Percentiles rank a stretch among this genome's conserved stretches.
Conservation (phyloP, 371 early-diverging fungal genomes). For the Circinella minor region DNA sequence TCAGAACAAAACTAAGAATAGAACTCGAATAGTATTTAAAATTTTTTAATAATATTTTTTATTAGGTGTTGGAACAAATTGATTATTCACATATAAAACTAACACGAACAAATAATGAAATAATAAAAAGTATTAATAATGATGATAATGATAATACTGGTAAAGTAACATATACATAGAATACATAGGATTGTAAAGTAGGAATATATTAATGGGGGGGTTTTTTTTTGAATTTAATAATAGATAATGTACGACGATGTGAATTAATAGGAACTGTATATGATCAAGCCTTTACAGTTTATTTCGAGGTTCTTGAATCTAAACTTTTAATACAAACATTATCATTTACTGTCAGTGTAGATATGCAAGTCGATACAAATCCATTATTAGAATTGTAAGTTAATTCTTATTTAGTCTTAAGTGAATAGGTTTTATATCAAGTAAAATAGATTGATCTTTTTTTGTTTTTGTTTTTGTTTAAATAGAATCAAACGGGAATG, state of each 20-base stretch:
- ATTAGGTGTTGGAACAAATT: slow-evolving; percentile 19
- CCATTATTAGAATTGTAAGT: slow-evolving; percentile 32
- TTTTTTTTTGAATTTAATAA: not conserved
- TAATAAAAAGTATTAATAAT: slow-evolving; percentile 3
- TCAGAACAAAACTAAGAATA: no score
- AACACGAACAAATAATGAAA: slow-evolving; percentile 19
- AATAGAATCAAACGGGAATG: slow-evolving; percentile 35
- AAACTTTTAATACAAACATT: slow-evolving; percentile 24
- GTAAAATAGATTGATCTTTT: no score
- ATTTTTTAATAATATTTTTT: no score
- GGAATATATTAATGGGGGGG: not conserved
- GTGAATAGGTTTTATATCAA: no score
- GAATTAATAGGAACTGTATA: slow-evolving; percentile 27
- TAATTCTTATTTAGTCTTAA: not conserved
- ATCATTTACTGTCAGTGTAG: slow-evolving; percentile 30
- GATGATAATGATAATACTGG: not conserved
- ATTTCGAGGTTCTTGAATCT: slow-evolving; percentile 33
- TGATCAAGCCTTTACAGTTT: slow-evolving; percentile 25
- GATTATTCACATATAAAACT: slow-evolving; percentile 26
- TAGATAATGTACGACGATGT: slow-evolving; percentile 35
- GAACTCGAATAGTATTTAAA: no score
- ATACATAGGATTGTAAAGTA: slow-evolving; percentile 1
- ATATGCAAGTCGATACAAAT: slow-evolving; percentile 33
- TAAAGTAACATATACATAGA: no score
- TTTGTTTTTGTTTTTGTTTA: no score